phyloP scores from a whole-genome alignment of 176 grass and related monocot species.

The Oryza officinalis region DNA sequence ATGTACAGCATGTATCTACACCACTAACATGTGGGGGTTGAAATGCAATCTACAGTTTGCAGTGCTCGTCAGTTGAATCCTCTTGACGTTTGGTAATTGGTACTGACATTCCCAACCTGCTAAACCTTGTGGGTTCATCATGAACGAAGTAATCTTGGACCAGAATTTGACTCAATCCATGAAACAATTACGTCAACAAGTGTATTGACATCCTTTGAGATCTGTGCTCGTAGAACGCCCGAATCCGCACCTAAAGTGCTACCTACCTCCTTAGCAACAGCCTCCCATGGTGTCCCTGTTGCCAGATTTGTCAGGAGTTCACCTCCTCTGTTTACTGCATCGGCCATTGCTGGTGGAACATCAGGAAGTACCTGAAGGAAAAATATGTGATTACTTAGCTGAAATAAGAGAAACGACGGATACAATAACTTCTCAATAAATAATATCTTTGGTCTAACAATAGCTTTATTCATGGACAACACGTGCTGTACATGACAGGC shows the following conservation, averaged over 20 bases:
- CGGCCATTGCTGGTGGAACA: slow-evolving; percentile 91
- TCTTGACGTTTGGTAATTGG: slow-evolving; percentile 6
- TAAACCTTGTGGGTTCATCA: slow-evolving; percentile 29
- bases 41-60: background rate
- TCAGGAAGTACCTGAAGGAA: slow-evolving; percentile 80
- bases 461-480: background rate
- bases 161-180: slow-evolving; percentile 85
- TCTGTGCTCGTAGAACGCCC: slow-evolving; percentile 58
- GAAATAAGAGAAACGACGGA: background rate
- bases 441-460: background rate
- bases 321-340: slow-evolving; percentile 85
- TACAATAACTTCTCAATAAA: background rate
- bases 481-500: too few relatives aligned
- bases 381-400: slow-evolving; percentile 8
- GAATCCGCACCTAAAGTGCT: slow-evolving; percentile 75
- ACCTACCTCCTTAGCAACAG: slow-evolving; percentile 80
- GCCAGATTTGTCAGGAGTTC: slow-evolving; percentile 78
- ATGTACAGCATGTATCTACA: background rate
- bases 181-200: slow-evolving; percentile 74
- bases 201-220: slow-evolving; percentile 68
- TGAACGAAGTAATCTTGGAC: slow-evolving; percentile 63
- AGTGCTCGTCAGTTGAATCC: slow-evolving; percentile 10
- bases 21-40: background rate
- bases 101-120: slow-evolving; percentile 10
- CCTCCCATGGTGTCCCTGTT: slow-evolving; percentile 84